These are phyloP conservation scores for Solanum chmielewskii DNA, from an alignment of 257 asterid species.

Conservation along the genomic window DNA sequence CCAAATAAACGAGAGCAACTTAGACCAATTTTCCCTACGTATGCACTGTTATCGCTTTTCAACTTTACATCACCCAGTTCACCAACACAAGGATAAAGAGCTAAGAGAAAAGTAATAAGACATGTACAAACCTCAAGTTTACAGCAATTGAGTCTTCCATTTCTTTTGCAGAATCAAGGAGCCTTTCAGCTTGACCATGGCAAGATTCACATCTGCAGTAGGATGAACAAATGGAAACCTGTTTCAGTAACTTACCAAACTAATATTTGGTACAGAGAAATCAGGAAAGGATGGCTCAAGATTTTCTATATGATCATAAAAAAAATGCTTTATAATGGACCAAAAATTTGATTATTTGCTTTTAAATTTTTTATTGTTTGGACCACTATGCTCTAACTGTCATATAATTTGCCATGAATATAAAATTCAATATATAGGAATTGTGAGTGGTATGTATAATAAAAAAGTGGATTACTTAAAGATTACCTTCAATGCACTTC, in stretches of 20 bases:
- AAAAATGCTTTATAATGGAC: background rate
- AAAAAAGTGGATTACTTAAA: background rate
- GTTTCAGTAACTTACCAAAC: background rate
- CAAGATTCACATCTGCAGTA: slow-evolving; percentile 91
- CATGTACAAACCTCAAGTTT: slow-evolving; percentile 63
- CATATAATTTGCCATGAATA: background rate
- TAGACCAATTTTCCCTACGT: background rate
- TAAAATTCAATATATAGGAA: background rate
- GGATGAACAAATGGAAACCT: background rate
- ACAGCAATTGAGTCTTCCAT: slow-evolving; percentile 99
- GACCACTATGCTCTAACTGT: background rate
- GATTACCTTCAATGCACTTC: background rate
- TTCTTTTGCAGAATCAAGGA: slow-evolving; percentile 96
- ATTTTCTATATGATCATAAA: background rate
- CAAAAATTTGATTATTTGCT: background rate
- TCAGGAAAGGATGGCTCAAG: background rate
- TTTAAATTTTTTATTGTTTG: background rate
- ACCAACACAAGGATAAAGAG: background rate
- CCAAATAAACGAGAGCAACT: background rate
- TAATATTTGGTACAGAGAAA: background rate
- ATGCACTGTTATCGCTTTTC: background rate
- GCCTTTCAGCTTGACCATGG: slow-evolving; percentile 98
- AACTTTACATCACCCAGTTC: background rate
- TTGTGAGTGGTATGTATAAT: background rate
- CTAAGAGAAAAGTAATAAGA: background rate